Percentiles rank a stretch among this genome's conserved stretches.
These are phyloP conservation scores for Penicillium capsulatum DNA, from an alignment of 2,329 filamentous ascomycete species.

Conservation along the genomic window DNA sequence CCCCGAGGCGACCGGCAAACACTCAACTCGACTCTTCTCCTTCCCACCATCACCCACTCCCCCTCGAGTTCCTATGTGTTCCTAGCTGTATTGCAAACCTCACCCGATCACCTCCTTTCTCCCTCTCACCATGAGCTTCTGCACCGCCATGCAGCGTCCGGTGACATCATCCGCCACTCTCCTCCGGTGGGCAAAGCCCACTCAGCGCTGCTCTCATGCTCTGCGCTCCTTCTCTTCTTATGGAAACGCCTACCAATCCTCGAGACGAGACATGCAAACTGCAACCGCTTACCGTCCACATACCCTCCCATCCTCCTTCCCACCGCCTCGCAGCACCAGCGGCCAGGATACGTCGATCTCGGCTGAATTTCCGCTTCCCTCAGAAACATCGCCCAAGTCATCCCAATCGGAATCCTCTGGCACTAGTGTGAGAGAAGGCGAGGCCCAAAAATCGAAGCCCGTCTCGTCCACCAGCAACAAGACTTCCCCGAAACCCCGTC, in stretches of 20 bases:
- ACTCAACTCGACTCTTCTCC: too few species aligned
- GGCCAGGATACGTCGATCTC: constrained; percentile 60
- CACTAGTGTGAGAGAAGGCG: constrained; percentile 56
- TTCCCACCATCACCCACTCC: constrained; percentile 8
- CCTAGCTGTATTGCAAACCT: constrained; percentile 14
- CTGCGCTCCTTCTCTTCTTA: constrained; percentile 49
- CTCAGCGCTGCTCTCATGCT: constrained; percentile 38
- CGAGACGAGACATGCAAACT: constrained; percentile 61
- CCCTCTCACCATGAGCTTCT: constrained; percentile 39
- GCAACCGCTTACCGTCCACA: constrained; percentile 62
- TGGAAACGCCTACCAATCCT: constrained; percentile 44
- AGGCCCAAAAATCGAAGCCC: constrained; percentile 64
- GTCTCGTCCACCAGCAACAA: constrained; percentile 39
- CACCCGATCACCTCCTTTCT: constrained; percentile 4
- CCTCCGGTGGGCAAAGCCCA: constrained; percentile 38
- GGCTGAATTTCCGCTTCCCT: constrained; percentile 47
- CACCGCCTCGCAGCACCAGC: constrained; percentile 55
- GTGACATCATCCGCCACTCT: constrained; percentile 48
- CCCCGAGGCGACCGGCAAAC: constrained; percentile 6
- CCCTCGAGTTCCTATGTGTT: constrained; percentile 10
- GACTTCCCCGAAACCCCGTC: constrained; percentile 52
- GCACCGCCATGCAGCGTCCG: constrained; percentile 33
- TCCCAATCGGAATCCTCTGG: constrained; percentile 35
- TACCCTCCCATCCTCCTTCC: constrained; percentile 53
- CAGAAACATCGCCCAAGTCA: constrained; percentile 43